These are phyloP conservation scores for Lepiota brunneoincarnata DNA, from an alignment of 768 basidiomycete genomes.

Conservation along the genomic window DNA sequence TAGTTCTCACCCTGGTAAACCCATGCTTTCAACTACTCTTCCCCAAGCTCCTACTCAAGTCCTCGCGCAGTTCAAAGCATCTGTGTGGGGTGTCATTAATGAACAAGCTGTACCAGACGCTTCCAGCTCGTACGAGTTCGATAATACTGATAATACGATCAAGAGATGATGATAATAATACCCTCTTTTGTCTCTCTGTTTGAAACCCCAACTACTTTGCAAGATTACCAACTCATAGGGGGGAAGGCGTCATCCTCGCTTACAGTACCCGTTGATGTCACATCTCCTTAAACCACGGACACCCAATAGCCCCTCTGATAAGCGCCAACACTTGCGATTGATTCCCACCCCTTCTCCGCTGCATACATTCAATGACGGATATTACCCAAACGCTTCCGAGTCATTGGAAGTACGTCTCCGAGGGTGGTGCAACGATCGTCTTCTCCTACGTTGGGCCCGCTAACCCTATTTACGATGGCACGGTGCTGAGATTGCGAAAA, in stretches of 20 bases:
- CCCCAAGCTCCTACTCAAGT: background rate
- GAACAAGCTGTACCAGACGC: conserved; percentile 52
- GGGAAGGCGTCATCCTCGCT: background rate
- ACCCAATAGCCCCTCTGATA: too few relatives aligned
- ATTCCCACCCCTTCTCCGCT: background rate
- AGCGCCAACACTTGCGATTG: background rate
- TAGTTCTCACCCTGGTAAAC: conserved; percentile 87
- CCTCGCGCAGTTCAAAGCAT: conserved; percentile 80
- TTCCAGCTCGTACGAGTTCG: conserved; percentile 17
- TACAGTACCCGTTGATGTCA: background rate
- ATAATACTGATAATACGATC: conserved; percentile 26
- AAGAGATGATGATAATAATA: conserved; percentile 15
- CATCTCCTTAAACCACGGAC: background rate
- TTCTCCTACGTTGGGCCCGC: conserved; percentile 72
- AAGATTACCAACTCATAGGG: background rate
- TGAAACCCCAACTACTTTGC: background rate
- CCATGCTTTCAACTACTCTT: background rate
- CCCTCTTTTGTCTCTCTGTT: background rate
- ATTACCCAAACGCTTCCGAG: conserved; percentile 34
- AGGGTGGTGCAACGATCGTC: conserved; percentile 91
- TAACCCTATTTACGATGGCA: conserved; percentile 52
- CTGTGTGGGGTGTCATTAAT: conserved; percentile 92
- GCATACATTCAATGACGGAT: conserved; percentile 19
- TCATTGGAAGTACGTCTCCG: conserved; percentile 85
- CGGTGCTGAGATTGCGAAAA: conserved; percentile 80